phyloP scores from a whole-genome alignment of 331 rosid genomes.

The Cydonia oblonga region DNA sequence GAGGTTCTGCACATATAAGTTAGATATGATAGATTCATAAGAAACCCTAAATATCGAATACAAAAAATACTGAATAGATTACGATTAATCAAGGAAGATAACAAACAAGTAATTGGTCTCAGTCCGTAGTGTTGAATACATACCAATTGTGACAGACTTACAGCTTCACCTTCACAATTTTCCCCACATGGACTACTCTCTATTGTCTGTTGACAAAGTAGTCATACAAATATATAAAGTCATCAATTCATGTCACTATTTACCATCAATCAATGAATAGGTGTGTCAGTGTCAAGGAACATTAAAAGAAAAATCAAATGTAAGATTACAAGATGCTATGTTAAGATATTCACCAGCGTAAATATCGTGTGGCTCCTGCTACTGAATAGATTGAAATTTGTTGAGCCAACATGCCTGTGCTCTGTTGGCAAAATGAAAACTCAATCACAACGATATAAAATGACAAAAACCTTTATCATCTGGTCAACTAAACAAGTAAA shows the following conservation, averaged over 20 bases:
- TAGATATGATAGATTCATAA: constrained; percentile 29
- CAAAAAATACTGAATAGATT: constrained; percentile 1
- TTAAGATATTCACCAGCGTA: constrained; percentile 61
- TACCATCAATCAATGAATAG: neutral
- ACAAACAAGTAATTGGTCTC: constrained; percentile 5
- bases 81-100: neutral
- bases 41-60: constrained; percentile 6
- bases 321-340: constrained; percentile 9
- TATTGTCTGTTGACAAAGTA: constrained; percentile 54
- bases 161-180: constrained; percentile 81
- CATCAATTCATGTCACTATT: neutral
- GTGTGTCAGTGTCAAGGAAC: neutral
- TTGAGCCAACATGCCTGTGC: constrained; percentile 98
- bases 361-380: constrained; percentile 98
- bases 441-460: neutral
- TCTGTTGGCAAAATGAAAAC: constrained; percentile 40
- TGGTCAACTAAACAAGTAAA: neutral
- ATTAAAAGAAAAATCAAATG: neutral
- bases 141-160: constrained; percentile 93
- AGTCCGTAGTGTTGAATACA: neutral
- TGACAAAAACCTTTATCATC: neutral
- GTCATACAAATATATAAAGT: constrained; percentile 12
- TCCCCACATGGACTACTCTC: constrained; percentile 94
- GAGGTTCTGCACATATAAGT: constrained; percentile 89
- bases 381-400: constrained; percentile 89